Evolutionary conservation across 495 filamentous ascomycete genomes (phyloP).

Genomic region (Penicillium ochrochloron): DNA sequence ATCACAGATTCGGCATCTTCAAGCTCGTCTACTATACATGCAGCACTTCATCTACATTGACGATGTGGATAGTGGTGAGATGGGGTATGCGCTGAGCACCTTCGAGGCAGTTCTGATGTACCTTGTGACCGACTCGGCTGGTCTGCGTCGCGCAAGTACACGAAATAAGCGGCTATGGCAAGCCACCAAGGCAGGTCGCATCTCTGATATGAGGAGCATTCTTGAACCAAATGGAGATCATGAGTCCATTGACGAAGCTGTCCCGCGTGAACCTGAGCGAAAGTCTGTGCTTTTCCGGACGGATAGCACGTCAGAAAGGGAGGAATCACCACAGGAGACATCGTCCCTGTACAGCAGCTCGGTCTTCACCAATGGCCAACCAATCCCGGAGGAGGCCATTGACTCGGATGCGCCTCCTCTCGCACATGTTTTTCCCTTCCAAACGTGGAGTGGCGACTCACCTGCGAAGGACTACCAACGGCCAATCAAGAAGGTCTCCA

Average conservation of each 20-base stretch:
- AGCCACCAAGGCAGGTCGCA: conserved; percentile 73
- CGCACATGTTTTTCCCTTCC: conserved; percentile 88
- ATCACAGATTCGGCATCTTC: conserved; percentile 84
- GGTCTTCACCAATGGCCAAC: conserved; percentile 29
- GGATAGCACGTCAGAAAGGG: conserved; percentile 45
- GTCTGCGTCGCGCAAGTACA: conserved; percentile 78
- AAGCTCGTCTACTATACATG: conserved; percentile 89
- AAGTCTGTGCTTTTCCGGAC: conserved; percentile 47
- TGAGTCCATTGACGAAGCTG: conserved; percentile 45
- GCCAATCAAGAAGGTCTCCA: conserved; percentile 75
- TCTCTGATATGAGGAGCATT: conserved; percentile 75
- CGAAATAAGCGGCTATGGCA: conserved; percentile 90
- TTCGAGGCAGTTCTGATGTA: conserved; percentile 95
- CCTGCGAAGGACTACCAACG: conserved; percentile 52
- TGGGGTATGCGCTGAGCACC: conserved; percentile 95
- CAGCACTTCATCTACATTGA: conserved; percentile 95
- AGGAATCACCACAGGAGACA: conserved; percentile 30
- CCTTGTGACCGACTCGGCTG: conserved; percentile 79
- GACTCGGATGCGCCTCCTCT: conserved; percentile 66
- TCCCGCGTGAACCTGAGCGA: conserved; percentile 43
- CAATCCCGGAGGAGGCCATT: conserved; percentile 29
- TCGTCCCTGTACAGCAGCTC: conserved; percentile 32
- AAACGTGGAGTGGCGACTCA: conserved; percentile 55
- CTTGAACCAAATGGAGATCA: conserved; percentile 69
- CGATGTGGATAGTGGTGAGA: conserved; percentile 95